Conservation (phyloP, 2,329 filamentous ascomycete genomes). For the Rugonectria rugulosa region DNA sequence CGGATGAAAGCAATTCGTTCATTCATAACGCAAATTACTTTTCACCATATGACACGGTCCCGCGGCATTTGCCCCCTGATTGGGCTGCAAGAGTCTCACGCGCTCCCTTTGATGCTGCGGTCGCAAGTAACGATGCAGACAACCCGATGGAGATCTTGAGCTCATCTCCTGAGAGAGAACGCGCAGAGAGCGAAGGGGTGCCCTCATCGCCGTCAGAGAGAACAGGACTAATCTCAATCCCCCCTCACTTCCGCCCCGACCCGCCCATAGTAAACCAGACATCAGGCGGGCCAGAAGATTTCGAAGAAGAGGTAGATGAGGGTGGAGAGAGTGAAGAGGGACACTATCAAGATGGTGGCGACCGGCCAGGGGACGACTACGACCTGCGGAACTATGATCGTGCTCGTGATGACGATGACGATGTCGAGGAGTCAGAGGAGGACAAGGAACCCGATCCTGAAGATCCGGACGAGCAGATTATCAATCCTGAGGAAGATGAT, state of each 20-base stretch:
- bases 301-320: slow-evolving; percentile 14
- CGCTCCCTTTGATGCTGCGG: slow-evolving; percentile 11
- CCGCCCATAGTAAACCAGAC: slow-evolving; percentile 8
- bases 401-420: slow-evolving; percentile 45
- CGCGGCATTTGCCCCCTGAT: slow-evolving; percentile 17
- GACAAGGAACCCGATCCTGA: slow-evolving; percentile 39
- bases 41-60: slow-evolving; percentile 12
- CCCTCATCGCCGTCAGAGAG: slow-evolving; percentile 13
- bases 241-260: not conserved
- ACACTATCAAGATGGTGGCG: slow-evolving; percentile 36
- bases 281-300: slow-evolving; percentile 9
- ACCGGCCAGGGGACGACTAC: slow-evolving; percentile 44
- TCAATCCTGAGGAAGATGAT: slow-evolving; percentile 32
- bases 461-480: slow-evolving; percentile 32
- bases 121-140: slow-evolving; percentile 25
- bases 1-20: slow-evolving; percentile 17
- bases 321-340: slow-evolving; percentile 30
- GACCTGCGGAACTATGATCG: slow-evolving; percentile 44
- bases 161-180: slow-evolving; percentile 30
- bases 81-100: slow-evolving; percentile 23
- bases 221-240: slow-evolving; percentile 5
- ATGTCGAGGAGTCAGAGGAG: slow-evolving; percentile 40
- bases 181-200: slow-evolving; percentile 15
- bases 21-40: slow-evolving; percentile 17
- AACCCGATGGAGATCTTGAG: slow-evolving; percentile 35